phyloP scores from a whole-genome alignment of 495 filamentous ascomycete genomes.

The Aspergillus nidulans region DNA sequence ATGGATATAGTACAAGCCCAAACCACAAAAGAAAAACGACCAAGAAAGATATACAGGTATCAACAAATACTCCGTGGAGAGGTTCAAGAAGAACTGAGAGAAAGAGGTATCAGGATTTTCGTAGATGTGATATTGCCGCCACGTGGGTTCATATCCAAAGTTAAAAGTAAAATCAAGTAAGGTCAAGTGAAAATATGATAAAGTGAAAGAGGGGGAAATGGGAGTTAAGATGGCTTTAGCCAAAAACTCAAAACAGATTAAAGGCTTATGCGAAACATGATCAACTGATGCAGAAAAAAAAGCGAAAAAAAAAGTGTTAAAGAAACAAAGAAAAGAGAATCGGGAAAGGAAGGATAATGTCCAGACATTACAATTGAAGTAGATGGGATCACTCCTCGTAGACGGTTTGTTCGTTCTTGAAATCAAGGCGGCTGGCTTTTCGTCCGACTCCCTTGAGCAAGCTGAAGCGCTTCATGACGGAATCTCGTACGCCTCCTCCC shows the following conservation, averaged over 20 bases:
- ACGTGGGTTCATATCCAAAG: slow-evolving; percentile 11
- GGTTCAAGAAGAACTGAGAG: neutral
- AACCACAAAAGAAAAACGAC: slow-evolving; percentile 1
- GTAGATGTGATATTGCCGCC: slow-evolving; percentile 5
- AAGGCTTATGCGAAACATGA: slow-evolving; percentile 18
- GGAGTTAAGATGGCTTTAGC: neutral
- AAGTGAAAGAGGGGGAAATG: slow-evolving; percentile 3
- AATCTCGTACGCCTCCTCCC: slow-evolving; percentile 37
- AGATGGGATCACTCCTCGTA: slow-evolving; percentile 32
- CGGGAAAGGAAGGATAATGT: slow-evolving; percentile 18
- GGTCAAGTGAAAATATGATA: neutral
- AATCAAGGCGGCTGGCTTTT: slow-evolving; percentile 43
- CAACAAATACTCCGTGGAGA: neutral
- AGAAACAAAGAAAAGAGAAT: neutral
- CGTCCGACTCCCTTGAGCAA: slow-evolving; percentile 42
- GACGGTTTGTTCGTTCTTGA: slow-evolving; percentile 28
- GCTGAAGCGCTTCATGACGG: slow-evolving; percentile 46
- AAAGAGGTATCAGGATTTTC: slow-evolving; percentile 1
- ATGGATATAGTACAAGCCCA: slow-evolving; percentile 9
- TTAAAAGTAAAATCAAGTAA: neutral
- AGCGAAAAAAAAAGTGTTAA: neutral
- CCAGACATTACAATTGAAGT: slow-evolving; percentile 22
- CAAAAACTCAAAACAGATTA: slow-evolving; percentile 3
- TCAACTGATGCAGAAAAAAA: neutral
- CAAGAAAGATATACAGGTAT: slow-evolving; percentile 10